phyloP scores from a whole-genome alignment of 2,329 filamentous ascomycete species.

The Penicillium sp. region DNA sequence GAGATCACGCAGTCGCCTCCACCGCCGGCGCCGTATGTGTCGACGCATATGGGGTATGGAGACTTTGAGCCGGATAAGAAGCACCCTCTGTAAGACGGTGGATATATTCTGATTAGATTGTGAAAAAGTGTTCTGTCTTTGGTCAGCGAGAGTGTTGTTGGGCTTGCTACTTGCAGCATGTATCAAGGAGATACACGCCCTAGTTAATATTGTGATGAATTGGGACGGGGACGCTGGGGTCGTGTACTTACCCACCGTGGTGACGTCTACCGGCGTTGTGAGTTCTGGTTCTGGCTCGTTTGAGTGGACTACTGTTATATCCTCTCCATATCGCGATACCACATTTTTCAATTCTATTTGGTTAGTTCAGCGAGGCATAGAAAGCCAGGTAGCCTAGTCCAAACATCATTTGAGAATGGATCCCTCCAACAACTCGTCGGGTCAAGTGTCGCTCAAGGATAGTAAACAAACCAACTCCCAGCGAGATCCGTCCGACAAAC shows the following conservation, averaged over 20 bases:
- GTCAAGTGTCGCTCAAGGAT: not conserved
- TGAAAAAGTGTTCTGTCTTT: not conserved
- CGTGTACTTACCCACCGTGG: not conserved
- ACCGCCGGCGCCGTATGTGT: not conserved
- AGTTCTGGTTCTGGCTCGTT: not conserved
- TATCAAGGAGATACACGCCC: not conserved
- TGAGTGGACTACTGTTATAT: not conserved
- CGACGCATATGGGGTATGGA: not conserved
- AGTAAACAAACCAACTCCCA: not conserved
- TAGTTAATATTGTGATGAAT: not conserved
- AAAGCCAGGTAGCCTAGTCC: no score
- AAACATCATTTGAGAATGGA: no score
- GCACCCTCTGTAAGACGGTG: constrained; percentile 1
- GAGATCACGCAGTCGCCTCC: constrained; percentile 1
- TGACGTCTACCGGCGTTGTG: not conserved
- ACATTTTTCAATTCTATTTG: not conserved
- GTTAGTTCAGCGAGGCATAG: not conserved
- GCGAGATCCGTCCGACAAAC: not conserved
- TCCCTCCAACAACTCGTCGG: no score
- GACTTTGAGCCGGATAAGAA: constrained; percentile 12
- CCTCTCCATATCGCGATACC: not conserved
- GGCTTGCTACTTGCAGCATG: not conserved
- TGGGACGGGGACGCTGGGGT: not conserved
- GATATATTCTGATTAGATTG: not conserved
- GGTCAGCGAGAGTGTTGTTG: not conserved